Conservation (phyloP, 225 moss, liverwort and hornwort genomes). For the Rhytidiadelphus loreus region DNA sequence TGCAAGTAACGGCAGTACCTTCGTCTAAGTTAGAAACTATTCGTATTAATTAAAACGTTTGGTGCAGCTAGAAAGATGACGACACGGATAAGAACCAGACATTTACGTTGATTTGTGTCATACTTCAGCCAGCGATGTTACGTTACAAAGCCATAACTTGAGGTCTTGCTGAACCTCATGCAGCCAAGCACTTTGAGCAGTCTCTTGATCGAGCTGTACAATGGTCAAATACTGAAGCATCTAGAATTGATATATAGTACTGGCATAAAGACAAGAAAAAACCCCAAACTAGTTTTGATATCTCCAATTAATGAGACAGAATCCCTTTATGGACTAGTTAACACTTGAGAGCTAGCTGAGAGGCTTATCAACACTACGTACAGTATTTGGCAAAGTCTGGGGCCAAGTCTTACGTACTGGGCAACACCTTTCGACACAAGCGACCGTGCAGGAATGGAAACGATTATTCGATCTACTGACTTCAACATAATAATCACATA, state of each 20-base stretch:
- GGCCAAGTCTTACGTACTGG: not conserved
- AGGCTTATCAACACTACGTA: not conserved
- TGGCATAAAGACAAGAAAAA: not conserved
- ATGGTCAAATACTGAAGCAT: not conserved
- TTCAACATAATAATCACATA: not conserved
- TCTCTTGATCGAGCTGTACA: too few relatives aligned
- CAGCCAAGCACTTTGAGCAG: not conserved
- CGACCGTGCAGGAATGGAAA: not conserved
- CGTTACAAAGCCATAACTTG: not conserved
- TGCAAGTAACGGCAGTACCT: too few relatives aligned
- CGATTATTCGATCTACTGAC: not conserved
- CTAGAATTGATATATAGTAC: not conserved
- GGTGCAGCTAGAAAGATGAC: too few relatives aligned
- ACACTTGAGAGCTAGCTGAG: too few relatives aligned
- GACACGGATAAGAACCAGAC: not conserved
- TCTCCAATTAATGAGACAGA: not conserved
- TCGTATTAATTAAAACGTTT: not conserved
- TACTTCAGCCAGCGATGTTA: not conserved
- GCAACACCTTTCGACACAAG: not conserved
- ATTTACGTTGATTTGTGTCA: not conserved
- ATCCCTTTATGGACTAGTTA: too few relatives aligned
- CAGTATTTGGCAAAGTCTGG: too few relatives aligned
- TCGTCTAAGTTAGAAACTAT: too few relatives aligned
- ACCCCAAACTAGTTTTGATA: not conserved
- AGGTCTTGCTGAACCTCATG: too few relatives aligned